Evolutionary conservation across 2,329 filamentous ascomycete species (phyloP), one percentile per base, ranked within the genome.

Genomic region (Ophiocordyceps camponoti-rufipedis): DNA sequence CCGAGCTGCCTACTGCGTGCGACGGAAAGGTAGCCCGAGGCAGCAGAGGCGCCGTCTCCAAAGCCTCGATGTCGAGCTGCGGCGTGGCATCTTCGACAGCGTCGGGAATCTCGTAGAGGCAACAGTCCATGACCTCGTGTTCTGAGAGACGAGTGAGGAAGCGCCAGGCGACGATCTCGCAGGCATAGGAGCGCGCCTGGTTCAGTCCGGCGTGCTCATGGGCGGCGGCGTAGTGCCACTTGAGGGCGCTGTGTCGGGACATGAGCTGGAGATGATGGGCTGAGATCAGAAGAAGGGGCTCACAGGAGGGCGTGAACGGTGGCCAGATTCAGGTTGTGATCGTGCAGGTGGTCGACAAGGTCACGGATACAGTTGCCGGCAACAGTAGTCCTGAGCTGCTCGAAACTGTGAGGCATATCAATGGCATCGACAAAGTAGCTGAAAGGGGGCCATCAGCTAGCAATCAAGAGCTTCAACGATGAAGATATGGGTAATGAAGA

Each of bases 161-260:
- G 38, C 83, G 74, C 80, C 82, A 87, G 35, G 84, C 84, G 13
- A 86, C 81, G 49, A 86, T 82, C 63, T 89, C 84, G 56, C 83
- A 88, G 28, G 81, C 82, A 55, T 77, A 75, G 18, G 80, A 81
- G 45, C 83, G 72, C 13, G 81, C 74, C 47, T 82, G 74, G 47
- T 78, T 75, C 31, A 88, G 63, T 4, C 78, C 77, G 48, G 75
- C 74, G 47, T 82, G 68, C 49, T 82, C 80, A 32, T 70, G 65
- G 12, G 74, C 70, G 23, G 73, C 66, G 49, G 81, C 66, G 54
- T 78, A 89, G 55, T 88, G 82, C 69, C 80, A 85, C 56, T 82
- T 83, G 29, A 87, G 66, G 1, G 81, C 82, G 43, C 82, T 85
- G 46, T n/a, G 39, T 16, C 13, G 18, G 12, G 28, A 11, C 28